Conservation (phyloP, 345 rosid species). For the Orychophragmus violaceus region DNA sequence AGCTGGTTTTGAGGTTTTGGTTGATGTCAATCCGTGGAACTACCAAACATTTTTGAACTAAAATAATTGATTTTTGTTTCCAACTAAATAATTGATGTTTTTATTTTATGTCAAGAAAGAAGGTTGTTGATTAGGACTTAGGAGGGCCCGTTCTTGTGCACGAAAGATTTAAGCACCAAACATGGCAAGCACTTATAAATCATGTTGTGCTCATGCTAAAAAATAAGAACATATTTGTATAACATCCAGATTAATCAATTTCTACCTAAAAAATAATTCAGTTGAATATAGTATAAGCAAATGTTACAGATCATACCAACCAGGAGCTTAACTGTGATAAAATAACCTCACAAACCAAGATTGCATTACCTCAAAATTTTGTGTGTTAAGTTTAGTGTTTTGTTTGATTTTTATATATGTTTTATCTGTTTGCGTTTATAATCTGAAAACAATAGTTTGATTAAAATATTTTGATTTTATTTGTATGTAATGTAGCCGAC, state of each 20-base stretch:
- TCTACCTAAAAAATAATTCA: not conserved
- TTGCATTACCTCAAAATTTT: not conserved
- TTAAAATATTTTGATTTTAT: too few relatives aligned
- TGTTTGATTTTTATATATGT: not conserved
- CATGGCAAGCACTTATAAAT: conserved; percentile 32
- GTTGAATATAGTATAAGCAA: conserved; percentile 5
- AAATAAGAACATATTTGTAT: not conserved
- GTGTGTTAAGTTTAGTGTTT: not conserved
- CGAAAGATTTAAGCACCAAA: conserved; percentile 6
- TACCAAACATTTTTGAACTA: too few relatives aligned
- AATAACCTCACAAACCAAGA: not conserved
- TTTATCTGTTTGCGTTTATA: not conserved
- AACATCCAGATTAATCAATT: not conserved
- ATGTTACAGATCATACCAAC: conserved; percentile 23
- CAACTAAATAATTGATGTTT: not conserved
- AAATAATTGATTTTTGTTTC: too few relatives aligned
- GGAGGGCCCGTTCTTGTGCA: not conserved
- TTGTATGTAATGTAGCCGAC: too few relatives aligned
- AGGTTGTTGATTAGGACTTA: conserved; percentile 13
- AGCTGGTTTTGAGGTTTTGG: too few relatives aligned
- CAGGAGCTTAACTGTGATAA: not conserved
- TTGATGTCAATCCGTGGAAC: too few relatives aligned
- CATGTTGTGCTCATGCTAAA: conserved; percentile 14
- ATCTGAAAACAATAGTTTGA: not conserved
- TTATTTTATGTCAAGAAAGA: not conserved